phyloP scores from a whole-genome alignment of 192 early-diverging fungal genomes.

The Coemansia sp. region DNA sequence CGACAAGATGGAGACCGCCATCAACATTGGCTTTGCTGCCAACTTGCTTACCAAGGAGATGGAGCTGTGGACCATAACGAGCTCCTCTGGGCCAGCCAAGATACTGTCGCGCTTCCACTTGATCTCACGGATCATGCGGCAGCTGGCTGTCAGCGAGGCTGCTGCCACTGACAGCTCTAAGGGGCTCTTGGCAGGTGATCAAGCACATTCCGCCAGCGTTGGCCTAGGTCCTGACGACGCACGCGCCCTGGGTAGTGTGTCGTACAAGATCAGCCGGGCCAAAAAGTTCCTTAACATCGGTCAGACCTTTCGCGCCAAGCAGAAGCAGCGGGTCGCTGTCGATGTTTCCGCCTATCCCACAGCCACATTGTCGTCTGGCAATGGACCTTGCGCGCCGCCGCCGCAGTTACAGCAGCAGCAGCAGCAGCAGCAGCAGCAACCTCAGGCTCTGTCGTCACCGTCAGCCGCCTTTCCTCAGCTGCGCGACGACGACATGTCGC shows the following conservation, averaged over 20 bases:
- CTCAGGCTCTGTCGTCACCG: background rate
- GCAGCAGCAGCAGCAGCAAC: too few species aligned
- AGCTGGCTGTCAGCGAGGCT: constrained; percentile 26
- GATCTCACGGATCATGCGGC: constrained; percentile 51
- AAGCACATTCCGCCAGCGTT: constrained; percentile 10
- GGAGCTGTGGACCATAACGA: constrained; percentile 68
- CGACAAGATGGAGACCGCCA: constrained; percentile 96
- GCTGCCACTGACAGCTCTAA: background rate
- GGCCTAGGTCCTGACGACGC: constrained; percentile 30
- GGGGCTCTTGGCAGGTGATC: background rate
- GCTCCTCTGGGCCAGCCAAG: constrained; percentile 38
- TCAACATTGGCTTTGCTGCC: constrained; percentile 95
- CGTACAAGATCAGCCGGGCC: constrained; percentile 50
- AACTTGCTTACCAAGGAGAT: constrained; percentile 82
- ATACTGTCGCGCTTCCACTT: constrained; percentile 47
- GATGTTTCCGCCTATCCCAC: constrained; percentile 25
- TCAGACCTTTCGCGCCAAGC: constrained; percentile 56
- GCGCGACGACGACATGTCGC: constrained; percentile 23
- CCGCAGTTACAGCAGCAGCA: too few species aligned
- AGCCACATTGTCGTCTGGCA: background rate
- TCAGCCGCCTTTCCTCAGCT: constrained; percentile 13
- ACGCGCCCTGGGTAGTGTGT: constrained; percentile 47
- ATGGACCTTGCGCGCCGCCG: background rate
- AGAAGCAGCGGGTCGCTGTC: constrained; percentile 59
- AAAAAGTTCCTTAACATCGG: constrained; percentile 66